Evolutionary conservation across 306 rosid species (phyloP).

Genomic region (Gillenia trifoliata): DNA sequence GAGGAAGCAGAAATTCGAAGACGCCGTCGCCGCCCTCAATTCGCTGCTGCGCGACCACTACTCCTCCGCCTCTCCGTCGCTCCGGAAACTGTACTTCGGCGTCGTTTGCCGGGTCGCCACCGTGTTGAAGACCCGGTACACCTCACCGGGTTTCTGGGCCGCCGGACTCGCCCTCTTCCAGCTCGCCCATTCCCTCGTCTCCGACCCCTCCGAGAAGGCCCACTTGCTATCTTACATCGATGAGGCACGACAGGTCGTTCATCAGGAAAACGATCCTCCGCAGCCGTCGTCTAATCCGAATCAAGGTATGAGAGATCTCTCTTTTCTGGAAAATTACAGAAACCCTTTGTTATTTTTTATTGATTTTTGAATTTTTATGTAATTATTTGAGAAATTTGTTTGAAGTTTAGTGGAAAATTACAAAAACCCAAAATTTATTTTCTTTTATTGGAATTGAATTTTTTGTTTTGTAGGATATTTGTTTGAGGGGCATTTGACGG

Average conservation of each 20-base stretch:
- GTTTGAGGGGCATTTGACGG: slow-evolving; percentile 93
- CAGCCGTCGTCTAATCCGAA: slow-evolving; percentile 31
- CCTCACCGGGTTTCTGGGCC: slow-evolving; percentile 84
- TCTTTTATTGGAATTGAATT: neutral
- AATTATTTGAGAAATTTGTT: no score
- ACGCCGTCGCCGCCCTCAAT: slow-evolving; percentile 54
- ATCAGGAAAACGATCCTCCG: slow-evolving; percentile 43
- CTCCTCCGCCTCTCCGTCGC: slow-evolving; percentile 59
- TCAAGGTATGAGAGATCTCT: slow-evolving; percentile 34
- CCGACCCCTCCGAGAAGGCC: slow-evolving; percentile 55
- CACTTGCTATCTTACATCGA: slow-evolving; percentile 53
- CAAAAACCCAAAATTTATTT: neutral
- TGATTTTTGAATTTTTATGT: neutral
- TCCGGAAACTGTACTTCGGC: slow-evolving; percentile 61
- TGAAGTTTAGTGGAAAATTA: neutral
- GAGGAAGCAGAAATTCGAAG: slow-evolving; percentile 68
- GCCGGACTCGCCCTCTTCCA: slow-evolving; percentile 77
- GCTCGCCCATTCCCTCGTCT: slow-evolving; percentile 42
- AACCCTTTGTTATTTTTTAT: neutral
- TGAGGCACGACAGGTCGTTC: slow-evolving; percentile 67
- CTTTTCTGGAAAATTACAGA: neutral
- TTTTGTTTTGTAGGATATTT: slow-evolving; percentile 57
- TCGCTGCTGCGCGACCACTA: slow-evolving; percentile 50
- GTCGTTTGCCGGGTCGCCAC: slow-evolving; percentile 76
- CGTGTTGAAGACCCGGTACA: slow-evolving; percentile 73